Conservation (phyloP, 2,329 filamentous ascomycete genomes). For the Colletotrichum higginsianum region DNA sequence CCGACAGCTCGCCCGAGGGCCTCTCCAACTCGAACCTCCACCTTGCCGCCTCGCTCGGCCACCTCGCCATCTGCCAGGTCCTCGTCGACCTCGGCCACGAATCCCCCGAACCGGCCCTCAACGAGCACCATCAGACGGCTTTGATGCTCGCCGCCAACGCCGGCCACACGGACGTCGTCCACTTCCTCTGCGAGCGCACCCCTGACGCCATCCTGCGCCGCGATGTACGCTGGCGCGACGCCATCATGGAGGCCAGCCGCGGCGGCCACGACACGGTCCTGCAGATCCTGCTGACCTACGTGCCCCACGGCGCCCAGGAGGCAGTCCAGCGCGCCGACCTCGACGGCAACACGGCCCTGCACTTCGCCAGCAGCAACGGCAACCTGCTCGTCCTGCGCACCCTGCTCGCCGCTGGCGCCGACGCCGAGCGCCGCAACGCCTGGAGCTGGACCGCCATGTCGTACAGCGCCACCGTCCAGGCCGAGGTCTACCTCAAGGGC, state of each 20-base stretch:
- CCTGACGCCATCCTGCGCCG: constrained; percentile 74
- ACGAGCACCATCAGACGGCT: constrained; percentile 84
- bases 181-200: constrained; percentile 77
- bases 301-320: constrained; percentile 66
- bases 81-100: constrained; percentile 85
- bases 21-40: constrained; percentile 89
- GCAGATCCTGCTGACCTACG: constrained; percentile 76
- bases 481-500: constrained; percentile 87
- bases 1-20: constrained; percentile 76
- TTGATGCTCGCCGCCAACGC: constrained; percentile 82
- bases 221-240: constrained; percentile 79
- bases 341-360: constrained; percentile 88
- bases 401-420: constrained; percentile 83
- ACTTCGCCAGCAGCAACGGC: constrained; percentile 88
- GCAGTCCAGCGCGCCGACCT: constrained; percentile 73
- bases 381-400: constrained; percentile 84
- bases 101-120: constrained; percentile 78
- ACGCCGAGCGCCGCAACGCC: constrained; percentile 79
- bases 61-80: constrained; percentile 76
- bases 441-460: constrained; percentile 88
- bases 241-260: constrained; percentile 76
- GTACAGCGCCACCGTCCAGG: constrained; percentile 86
- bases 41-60: constrained; percentile 81
- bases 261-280: constrained; percentile 75
- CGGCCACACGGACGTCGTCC: constrained; percentile 81